phyloP scores from a whole-genome alignment of 768 basidiomycete genomes.

The Floccularia luteovirens region DNA sequence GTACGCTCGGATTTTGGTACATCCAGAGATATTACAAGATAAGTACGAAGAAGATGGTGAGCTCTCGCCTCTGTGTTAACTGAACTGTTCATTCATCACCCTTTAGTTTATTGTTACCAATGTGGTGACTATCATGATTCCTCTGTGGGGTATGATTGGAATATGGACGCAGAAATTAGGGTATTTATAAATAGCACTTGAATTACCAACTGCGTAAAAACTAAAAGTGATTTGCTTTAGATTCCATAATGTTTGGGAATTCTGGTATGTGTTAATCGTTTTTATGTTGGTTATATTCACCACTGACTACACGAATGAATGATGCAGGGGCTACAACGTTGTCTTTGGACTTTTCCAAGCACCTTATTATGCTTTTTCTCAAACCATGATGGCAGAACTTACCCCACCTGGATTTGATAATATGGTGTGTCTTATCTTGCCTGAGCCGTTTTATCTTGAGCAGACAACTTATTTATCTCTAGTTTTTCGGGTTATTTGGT shows the following conservation, averaged over 20 bases:
- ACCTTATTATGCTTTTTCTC: slow-evolving; percentile 81
- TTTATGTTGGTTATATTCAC: not conserved
- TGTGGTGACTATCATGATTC: slow-evolving; percentile 68
- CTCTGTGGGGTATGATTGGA: slow-evolving; percentile 83
- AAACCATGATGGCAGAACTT: slow-evolving; percentile 87
- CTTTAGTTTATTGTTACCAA: slow-evolving; percentile 69
- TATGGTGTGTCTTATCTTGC: slow-evolving; percentile 27
- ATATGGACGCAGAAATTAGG: slow-evolving; percentile 75
- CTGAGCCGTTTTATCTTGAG: too few species aligned
- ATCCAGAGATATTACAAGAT: slow-evolving; percentile 76
- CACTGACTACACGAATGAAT: not conserved
- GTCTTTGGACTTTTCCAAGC: slow-evolving; percentile 79
- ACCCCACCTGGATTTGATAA: slow-evolving; percentile 85
- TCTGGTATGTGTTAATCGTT: slow-evolving; percentile 45
- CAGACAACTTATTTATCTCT: too few species aligned
- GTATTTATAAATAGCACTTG: slow-evolving; percentile 19
- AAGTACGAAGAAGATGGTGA: slow-evolving; percentile 73
- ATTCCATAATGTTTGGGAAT: slow-evolving; percentile 83
- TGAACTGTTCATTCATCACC: too few species aligned
- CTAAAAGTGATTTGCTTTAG: slow-evolving; percentile 2
- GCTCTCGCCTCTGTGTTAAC: slow-evolving; percentile 6
- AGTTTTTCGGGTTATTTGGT: slow-evolving; percentile 83
- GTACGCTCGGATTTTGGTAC: slow-evolving; percentile 78
- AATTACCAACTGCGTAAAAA: not conserved
- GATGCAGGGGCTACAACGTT: slow-evolving; percentile 65